Evolutionary conservation across 768 basidiomycete genomes (phyloP), one percentile per base, ranked within the genome.

Genomic region (Leucosporidium creatinivorum): DNA sequence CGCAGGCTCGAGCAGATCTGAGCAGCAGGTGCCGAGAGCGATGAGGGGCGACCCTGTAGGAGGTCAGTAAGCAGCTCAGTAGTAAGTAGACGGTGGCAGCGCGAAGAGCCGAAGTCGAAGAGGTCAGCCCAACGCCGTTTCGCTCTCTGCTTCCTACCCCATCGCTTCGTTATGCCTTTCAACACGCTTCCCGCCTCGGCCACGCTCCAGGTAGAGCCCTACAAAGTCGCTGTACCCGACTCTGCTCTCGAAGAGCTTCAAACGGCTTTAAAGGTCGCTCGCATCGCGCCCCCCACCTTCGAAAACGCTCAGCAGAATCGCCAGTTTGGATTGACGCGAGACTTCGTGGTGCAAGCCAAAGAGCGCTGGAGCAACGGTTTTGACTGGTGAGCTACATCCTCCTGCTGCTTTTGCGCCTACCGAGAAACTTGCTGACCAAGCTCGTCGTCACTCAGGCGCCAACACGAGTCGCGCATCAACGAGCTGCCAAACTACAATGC

Each of bases 401-500:
- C 23, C 8, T 36, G 33, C 39, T 31, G n/a, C n/a, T n/a, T n/a
- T n/a, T n/a, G n/a, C 25, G 31, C 13, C 26, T 15, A 3, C 1
- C 1, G 56, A 7, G 4, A 21, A 7, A 19, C 19, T 23, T 19
- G 56, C 56, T 57, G 30, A 57, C 56, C 36, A 9, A 19, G 17
- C 19, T 36, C 12, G 17, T 15, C 30, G 18, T 1, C 33, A 21
- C 17, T n/a, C 13, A 49, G 57, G 49, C 48, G 58, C 9, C 21
- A 26, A 17, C 33, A n/a, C 19, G 57, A 36, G 25, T 33, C 31
- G 57, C 19, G 58, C 52, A 65, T 75, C 57, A 74, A 71, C 60
- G 49, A 9, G 30, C 69, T 69, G 48, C 62, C 70, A 23, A 70
- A 75, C 65, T 75, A 61, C 67, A 62, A 56, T 12, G 62, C 64